Conservation (phyloP, 1,284 basidiomycete species). For the Tilletia caries region DNA sequence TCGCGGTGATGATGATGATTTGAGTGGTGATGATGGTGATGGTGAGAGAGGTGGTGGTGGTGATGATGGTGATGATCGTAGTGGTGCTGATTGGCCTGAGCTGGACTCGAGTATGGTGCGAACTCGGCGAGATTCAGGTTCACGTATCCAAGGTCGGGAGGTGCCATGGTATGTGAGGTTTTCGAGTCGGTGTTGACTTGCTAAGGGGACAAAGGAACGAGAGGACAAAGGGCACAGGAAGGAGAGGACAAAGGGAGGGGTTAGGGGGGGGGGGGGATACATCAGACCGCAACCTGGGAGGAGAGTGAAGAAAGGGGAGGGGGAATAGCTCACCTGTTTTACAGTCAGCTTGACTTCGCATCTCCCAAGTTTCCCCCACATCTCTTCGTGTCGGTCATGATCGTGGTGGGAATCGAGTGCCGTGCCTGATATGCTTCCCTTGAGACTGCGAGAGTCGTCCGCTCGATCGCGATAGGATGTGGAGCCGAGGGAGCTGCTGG, state of each 20-base stretch:
- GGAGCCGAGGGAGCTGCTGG: constrained; percentile 2
- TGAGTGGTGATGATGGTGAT: constrained; percentile 28
- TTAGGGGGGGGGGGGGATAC: no score
- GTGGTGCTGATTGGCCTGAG: constrained; percentile 24
- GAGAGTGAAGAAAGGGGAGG: not conserved
- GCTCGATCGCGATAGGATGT: constrained; percentile 9
- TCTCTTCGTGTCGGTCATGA: constrained; percentile 16
- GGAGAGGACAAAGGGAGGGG: not conserved
- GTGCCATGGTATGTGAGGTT: constrained; percentile 24
- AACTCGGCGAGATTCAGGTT: constrained; percentile 73
- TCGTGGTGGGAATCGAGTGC: not conserved
- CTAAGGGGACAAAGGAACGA: constrained; percentile 11
- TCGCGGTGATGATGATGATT: constrained; percentile 25
- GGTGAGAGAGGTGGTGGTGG: constrained; percentile 34
- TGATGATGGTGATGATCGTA: constrained; percentile 27
- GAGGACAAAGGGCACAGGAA: not conserved
- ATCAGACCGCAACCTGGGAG: not conserved
- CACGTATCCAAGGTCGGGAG: constrained; percentile 62
- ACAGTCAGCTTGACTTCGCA: constrained; percentile 39
- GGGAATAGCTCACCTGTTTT: constrained; percentile 28
- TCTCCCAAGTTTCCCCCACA: constrained; percentile 33
- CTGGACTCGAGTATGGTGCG: constrained; percentile 60
- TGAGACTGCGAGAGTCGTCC: not conserved
- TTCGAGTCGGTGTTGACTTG: constrained; percentile 20
- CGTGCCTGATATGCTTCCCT: not conserved